These are phyloP conservation scores for Nannizziopsis arthrosporioides DNA, from an alignment of 2,329 filamentous ascomycete species.

Conservation along the genomic window DNA sequence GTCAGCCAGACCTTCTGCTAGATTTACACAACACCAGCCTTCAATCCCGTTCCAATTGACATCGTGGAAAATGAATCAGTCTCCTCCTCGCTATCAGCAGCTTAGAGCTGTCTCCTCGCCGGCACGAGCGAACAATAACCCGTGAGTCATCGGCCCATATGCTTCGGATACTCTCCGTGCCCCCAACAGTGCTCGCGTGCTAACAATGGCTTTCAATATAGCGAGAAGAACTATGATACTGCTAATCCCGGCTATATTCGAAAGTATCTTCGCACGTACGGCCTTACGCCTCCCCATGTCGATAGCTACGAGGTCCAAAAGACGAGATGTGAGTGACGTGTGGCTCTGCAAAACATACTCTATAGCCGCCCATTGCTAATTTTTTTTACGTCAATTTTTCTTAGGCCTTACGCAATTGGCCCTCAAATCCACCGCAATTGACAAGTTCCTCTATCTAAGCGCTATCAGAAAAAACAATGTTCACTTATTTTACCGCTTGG, in stretches of 20 bases:
- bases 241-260: slow-evolving; percentile 40
- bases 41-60: background rate
- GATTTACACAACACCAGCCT: background rate
- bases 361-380: background rate
- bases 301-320: slow-evolving; percentile 41
- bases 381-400: background rate
- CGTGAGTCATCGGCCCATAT: slow-evolving; percentile 21
- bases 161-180: too few species aligned
- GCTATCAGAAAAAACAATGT: slow-evolving; percentile 42
- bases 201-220: slow-evolving; percentile 14
- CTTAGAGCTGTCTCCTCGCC: slow-evolving; percentile 27
- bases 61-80: slow-evolving; percentile 12
- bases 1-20: background rate
- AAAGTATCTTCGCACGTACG: slow-evolving; percentile 42
- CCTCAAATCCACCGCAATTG: slow-evolving; percentile 37
- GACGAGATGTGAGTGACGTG: slow-evolving; percentile 31
- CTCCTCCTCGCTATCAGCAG: slow-evolving; percentile 21
- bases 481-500: slow-evolving; percentile 42
- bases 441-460: slow-evolving; percentile 41
- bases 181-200: background rate
- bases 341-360: background rate
- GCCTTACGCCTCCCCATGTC: slow-evolving; percentile 39
- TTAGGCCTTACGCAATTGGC: slow-evolving; percentile 37
- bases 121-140: slow-evolving; percentile 24
- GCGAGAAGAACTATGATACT: slow-evolving; percentile 39